A percentile compares a stretch with the other conserved stretches of the same genome.
phyloP scores from a whole-genome alignment of 2,329 filamentous ascomycete species.

The Calonectria ilicicola region DNA sequence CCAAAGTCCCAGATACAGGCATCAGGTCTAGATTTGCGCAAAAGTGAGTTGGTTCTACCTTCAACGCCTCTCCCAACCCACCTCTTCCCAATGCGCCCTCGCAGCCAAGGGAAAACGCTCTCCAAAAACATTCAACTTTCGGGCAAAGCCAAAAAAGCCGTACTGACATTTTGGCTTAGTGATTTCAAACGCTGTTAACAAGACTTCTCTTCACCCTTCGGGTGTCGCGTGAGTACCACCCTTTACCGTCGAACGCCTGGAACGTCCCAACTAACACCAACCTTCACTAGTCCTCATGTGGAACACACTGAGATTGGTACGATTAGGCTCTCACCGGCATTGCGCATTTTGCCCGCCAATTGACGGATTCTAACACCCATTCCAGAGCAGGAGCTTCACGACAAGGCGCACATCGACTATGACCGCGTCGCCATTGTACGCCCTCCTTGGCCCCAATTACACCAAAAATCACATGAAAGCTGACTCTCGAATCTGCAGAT shows the following conservation, averaged over 20 bases:
- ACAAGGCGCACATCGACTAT: slow-evolving; percentile 99
- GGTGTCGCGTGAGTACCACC: slow-evolving; percentile 82
- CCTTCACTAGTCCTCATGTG: slow-evolving; percentile 73
- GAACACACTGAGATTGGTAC: slow-evolving; percentile 92
- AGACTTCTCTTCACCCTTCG: slow-evolving; percentile 89
- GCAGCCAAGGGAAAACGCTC: neutral
- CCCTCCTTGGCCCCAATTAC: neutral
- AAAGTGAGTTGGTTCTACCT: slow-evolving; percentile 50
- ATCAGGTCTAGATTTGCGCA: slow-evolving; percentile 54
- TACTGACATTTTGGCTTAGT: slow-evolving; percentile 51
- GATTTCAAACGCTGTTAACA: slow-evolving; percentile 79
- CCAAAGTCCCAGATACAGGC: slow-evolving; percentile 53
- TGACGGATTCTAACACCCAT: slow-evolving; percentile 28
- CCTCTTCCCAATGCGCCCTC: neutral
- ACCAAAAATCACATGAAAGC: neutral
- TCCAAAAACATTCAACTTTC: slow-evolving; percentile 2
- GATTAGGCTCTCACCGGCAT: slow-evolving; percentile 28
- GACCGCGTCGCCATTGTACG: slow-evolving; percentile 97
- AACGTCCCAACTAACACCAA: slow-evolving; percentile 42
- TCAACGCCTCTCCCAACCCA: slow-evolving; percentile 22
- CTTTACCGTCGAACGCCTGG: slow-evolving; percentile 16
- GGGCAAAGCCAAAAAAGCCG: slow-evolving; percentile 32
- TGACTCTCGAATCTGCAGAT: slow-evolving; percentile 58
- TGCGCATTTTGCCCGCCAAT: neutral
- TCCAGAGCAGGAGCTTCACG: slow-evolving; percentile 90